Base-by-base conservation (phyloP, 192 early-diverging fungal genomes). In the Podila minutissima region DNA sequence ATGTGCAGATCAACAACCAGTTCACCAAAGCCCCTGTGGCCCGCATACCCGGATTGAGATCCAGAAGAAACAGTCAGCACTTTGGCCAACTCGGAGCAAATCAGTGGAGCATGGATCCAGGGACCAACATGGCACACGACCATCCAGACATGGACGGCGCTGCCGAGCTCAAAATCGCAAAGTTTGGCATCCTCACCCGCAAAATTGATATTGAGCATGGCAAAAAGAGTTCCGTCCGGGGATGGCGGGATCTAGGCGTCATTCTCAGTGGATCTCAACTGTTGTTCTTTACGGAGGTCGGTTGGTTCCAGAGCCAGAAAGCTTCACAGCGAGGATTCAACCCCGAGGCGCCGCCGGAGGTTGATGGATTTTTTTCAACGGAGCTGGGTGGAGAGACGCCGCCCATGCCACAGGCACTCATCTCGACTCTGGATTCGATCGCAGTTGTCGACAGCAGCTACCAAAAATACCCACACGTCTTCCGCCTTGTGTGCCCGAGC, bases 391-490 rank as follows among this genome's bases (percentile, higher is more conserved):
- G 58, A 32, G 49, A 72, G 19, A 22, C 68, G 26, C 74, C 74
- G 17, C 67, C 81, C 12, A 67, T 82, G 74, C 74, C 83, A 61
- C 88, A 53, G 74, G 77, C 77, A 0, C 20, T 94, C 48, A 75
- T 90, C 9, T 89, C 93, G 49, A 86, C 92, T 31, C 74, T 86
- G 24, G 87, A 92, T 53, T 89, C 92, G 12, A 88, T 95, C 29
- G 89, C 91, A 20, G 83, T 95, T 15, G 88, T 89, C 29, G 94
- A 95, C 48, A 81, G 88, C 13, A 83, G 71, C 8, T 95, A 95
- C 81, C 88, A 74, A 58, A 95, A 95, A 86, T 93, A 95, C 63
- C 87, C 89, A n/a, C 87, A 95, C 48, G 92, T 93, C n/a, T 93
- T 94, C 75, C 89, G 94, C 22, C 74, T 95, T 22, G 86, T 91